phyloP scores from a whole-genome alignment of 371 early-diverging fungal species.

The Paraphysoderma sedebokerense region DNA sequence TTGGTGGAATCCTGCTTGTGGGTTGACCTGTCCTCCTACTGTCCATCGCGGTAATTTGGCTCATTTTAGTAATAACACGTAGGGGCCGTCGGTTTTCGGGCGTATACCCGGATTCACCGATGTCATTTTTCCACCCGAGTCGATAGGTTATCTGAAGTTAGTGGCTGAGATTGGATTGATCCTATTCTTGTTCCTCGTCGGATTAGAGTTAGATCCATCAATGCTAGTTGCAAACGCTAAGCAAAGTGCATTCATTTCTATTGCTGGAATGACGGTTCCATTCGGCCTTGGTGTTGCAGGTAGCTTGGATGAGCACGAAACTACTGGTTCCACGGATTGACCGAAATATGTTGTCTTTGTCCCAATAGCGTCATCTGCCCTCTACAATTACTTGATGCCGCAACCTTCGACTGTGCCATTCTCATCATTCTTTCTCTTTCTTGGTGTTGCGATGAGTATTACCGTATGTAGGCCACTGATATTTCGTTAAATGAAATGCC shows the following conservation, averaged over 20 bases:
- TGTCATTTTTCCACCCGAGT: slow-evolving; percentile 40
- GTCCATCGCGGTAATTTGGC: too few relatives aligned
- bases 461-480: slow-evolving; percentile 28
- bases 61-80: slow-evolving; percentile 58
- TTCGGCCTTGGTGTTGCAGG: slow-evolving; percentile 48
- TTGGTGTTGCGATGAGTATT: slow-evolving; percentile 78
- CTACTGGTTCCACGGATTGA: not conserved
- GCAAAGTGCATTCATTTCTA: slow-evolving; percentile 28
- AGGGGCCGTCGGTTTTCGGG: slow-evolving; percentile 60
- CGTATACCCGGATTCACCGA: slow-evolving; percentile 39
- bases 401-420: slow-evolving; percentile 23
- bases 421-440: slow-evolving; percentile 53
- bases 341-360: too few relatives aligned
- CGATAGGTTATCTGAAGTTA: too few relatives aligned
- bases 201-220: slow-evolving; percentile 47
- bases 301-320: not conserved
- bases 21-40: slow-evolving; percentile 7
- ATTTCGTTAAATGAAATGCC: not conserved
- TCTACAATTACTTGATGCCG: slow-evolving; percentile 30
- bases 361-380: slow-evolving; percentile 25
- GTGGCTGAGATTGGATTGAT: slow-evolving; percentile 76
- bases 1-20: not conserved
- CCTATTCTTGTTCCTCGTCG: slow-evolving; percentile 77
- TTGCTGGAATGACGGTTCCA: slow-evolving; percentile 55
- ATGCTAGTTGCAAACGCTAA: not conserved